phyloP scores from a whole-genome alignment of 805 yeast genomes.

The Metschnikowia reukaufii region DNA sequence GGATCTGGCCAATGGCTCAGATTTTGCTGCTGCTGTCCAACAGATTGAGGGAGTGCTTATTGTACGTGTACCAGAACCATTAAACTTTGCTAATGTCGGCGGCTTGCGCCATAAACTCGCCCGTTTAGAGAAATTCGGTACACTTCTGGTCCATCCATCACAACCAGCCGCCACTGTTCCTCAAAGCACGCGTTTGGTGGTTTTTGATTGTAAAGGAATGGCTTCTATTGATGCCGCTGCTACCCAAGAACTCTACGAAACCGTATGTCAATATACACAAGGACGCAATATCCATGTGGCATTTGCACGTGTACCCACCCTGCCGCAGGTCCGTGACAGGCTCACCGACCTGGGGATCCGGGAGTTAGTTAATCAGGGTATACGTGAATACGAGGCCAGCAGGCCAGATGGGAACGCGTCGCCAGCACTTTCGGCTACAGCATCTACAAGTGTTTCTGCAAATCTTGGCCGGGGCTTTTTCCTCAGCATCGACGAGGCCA shows the following conservation, averaged over 20 bases:
- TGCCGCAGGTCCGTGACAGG: constrained; percentile 45
- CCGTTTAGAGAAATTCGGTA: constrained; percentile 75
- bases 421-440: not conserved
- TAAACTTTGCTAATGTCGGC: constrained; percentile 82
- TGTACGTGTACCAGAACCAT: constrained; percentile 82
- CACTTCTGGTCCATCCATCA: constrained; percentile 74
- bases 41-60: constrained; percentile 71
- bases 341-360: constrained; percentile 57
- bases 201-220: constrained; percentile 83
- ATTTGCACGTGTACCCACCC: constrained; percentile 59
- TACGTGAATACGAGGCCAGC: constrained; percentile 5
- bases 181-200: constrained; percentile 45
- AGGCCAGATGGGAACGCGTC: not conserved
- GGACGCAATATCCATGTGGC: constrained; percentile 55
- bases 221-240: constrained; percentile 77
- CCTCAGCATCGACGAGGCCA: constrained; percentile 57
- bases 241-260: constrained; percentile 64
- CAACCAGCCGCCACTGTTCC: constrained; percentile 53
- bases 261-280: constrained; percentile 53
- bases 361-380: constrained; percentile 24
- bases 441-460: constrained; percentile 14
- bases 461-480: constrained; percentile 36
- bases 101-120: constrained; percentile 67
- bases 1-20: too few species aligned
- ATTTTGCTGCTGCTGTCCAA: constrained; percentile 33